Conservation (phyloP, 352 stramenopile genomes). For the Globisporangium okanoganense region DNA sequence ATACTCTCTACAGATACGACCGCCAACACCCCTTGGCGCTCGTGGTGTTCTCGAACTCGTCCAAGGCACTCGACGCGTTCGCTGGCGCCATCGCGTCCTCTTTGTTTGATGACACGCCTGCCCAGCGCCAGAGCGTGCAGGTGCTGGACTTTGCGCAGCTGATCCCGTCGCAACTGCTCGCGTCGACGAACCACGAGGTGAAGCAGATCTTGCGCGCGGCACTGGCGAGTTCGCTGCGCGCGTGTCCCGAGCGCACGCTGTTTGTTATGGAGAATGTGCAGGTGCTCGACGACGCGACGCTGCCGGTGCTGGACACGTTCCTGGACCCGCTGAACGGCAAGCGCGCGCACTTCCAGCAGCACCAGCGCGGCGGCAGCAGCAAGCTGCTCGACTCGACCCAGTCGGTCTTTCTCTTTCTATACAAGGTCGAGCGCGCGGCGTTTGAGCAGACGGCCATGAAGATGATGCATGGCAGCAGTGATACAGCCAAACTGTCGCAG, state of each 20-base stretch:
- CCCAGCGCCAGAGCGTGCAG: slow-evolving; percentile 4
- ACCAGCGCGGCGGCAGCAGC: slow-evolving; percentile 19
- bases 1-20: slow-evolving; percentile 42
- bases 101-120: slow-evolving; percentile 1
- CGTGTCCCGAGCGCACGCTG: slow-evolving; percentile 47
- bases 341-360: slow-evolving; percentile 53
- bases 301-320: slow-evolving; percentile 65
- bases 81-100: slow-evolving; percentile 5
- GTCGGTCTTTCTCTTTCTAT: slow-evolving; percentile 62
- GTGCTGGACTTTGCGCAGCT: slow-evolving; percentile 27
- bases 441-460: background rate
- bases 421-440: slow-evolving; percentile 21
- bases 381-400: slow-evolving; percentile 46
- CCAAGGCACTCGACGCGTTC: slow-evolving; percentile 12
- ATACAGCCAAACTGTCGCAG: slow-evolving; percentile 12
- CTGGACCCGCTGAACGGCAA: slow-evolving; percentile 67
- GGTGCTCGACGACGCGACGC: slow-evolving; percentile 31
- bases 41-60: slow-evolving; percentile 49
- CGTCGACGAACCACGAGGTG: slow-evolving; percentile 39
- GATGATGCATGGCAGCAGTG: too few species aligned
- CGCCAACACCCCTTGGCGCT: slow-evolving; percentile 44
- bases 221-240: slow-evolving; percentile 26
- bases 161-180: slow-evolving; percentile 13
- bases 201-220: slow-evolving; percentile 39
- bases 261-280: slow-evolving; percentile 54